Percentiles rank a stretch among this genome's conserved stretches.
phyloP scores from a whole-genome alignment of 257 asterid genomes.

The Plantago elongata region DNA sequence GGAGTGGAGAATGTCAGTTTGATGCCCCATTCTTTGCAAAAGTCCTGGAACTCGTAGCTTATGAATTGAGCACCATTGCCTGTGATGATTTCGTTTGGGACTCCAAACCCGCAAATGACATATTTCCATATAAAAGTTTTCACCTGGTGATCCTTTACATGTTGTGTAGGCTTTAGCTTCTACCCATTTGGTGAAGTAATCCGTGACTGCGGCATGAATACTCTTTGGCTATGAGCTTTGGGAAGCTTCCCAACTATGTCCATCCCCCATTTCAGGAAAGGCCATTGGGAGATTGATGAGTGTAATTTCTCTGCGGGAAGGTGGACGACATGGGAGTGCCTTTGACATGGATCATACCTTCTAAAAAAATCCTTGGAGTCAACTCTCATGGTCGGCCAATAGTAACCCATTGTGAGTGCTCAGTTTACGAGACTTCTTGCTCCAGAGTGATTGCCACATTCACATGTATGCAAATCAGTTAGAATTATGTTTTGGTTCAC shows the following conservation, averaged over 20 bases:
- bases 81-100: background rate
- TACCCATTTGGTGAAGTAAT: background rate
- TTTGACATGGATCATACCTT: background rate
- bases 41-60: background rate
- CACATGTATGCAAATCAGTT: background rate
- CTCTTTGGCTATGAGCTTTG: background rate
- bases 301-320: background rate
- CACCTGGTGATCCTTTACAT: background rate
- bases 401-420: background rate
- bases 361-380: background rate
- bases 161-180: background rate
- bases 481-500: background rate
- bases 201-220: background rate
- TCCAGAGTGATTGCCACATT: background rate
- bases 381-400: background rate
- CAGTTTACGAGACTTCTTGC: background rate
- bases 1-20: too few species aligned
- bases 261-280: background rate
- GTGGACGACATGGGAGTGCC: background rate
- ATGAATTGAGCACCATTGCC: background rate
- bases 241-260: too few species aligned
- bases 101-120: background rate
- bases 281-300: background rate
- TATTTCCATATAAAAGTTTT: too few species aligned
- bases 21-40: background rate